These are phyloP conservation scores for Pseudogymnoascus sp. DNA, from an alignment of 2,329 filamentous ascomycete species.

Conservation along the genomic window DNA sequence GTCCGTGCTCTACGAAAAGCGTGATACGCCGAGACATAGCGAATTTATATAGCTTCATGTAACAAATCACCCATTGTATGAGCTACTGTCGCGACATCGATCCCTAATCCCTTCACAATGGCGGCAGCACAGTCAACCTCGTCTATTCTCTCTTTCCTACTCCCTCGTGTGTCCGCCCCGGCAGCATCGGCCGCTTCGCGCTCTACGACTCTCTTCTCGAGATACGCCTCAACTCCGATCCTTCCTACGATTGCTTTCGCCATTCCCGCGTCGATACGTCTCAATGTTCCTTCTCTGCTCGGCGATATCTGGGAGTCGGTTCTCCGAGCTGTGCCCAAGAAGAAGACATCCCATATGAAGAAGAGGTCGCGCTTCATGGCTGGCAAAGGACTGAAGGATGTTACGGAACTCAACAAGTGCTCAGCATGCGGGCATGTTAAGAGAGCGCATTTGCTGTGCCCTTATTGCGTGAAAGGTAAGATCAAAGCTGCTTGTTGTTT, in stretches of 20 bases:
- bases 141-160: slow-evolving; percentile 42
- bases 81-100: background rate
- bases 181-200: slow-evolving; percentile 37
- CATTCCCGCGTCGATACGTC: slow-evolving; percentile 51
- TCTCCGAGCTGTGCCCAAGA: slow-evolving; percentile 90
- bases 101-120: slow-evolving; percentile 33
- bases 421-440: slow-evolving; percentile 83
- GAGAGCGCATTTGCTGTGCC: slow-evolving; percentile 81
- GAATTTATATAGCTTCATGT: slow-evolving; percentile 9
- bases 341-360: slow-evolving; percentile 96
- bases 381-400: slow-evolving; percentile 88
- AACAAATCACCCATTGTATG: background rate
- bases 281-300: slow-evolving; percentile 62
- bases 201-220: slow-evolving; percentile 39
- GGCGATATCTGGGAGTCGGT: slow-evolving; percentile 89
- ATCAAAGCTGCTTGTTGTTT: slow-evolving; percentile 15
- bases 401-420: slow-evolving; percentile 80
- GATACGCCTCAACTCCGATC: slow-evolving; percentile 41
- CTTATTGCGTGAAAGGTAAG: slow-evolving; percentile 78
- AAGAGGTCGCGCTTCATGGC: slow-evolving; percentile 91
- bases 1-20: slow-evolving; percentile 10
- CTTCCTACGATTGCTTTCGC: slow-evolving; percentile 51
- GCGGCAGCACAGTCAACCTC: slow-evolving; percentile 37
- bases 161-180: slow-evolving; percentile 47
- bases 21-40: slow-evolving; percentile 5